A percentile compares a stretch with the other conserved stretches of the same genome.
phyloP scores from a whole-genome alignment of 352 stramenopile genomes.

The Phytophthora pistaciae region DNA sequence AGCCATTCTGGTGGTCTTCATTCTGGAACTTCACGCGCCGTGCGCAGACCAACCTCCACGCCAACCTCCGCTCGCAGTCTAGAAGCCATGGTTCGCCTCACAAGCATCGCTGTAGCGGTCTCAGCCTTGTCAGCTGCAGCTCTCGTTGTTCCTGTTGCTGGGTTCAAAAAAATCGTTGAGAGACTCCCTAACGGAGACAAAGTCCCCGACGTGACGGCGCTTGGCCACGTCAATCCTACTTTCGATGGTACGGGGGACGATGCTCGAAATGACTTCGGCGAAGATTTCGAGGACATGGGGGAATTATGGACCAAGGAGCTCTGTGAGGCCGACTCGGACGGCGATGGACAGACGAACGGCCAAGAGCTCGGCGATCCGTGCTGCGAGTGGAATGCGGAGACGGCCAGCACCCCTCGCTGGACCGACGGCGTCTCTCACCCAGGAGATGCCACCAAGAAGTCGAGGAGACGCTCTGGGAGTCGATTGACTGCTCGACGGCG shows the following conservation, averaged over 20 bases:
- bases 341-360: slow-evolving; percentile 15
- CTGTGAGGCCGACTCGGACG: slow-evolving; percentile 27
- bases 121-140: neutral
- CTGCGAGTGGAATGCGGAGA: neutral
- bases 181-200: slow-evolving; percentile 30
- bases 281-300: slow-evolving; percentile 19
- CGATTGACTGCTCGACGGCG: neutral
- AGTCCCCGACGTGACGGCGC: slow-evolving; percentile 14
- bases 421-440: slow-evolving; percentile 19
- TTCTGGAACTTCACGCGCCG: neutral
- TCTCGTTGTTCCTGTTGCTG: neutral
- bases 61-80: neutral
- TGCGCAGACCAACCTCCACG: neutral
- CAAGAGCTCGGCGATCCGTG: neutral
- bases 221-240: slow-evolving; percentile 20
- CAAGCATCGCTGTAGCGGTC: neutral
- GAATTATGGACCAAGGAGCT: slow-evolving; percentile 23
- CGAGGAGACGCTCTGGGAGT: neutral
- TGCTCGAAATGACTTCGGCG: slow-evolving; percentile 24
- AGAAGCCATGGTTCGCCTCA: neutral
- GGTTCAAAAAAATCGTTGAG: neutral
- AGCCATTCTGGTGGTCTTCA: neutral
- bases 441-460: neutral
- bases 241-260: neutral
- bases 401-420: slow-evolving; percentile 8